Evolutionary conservation across 139 green algal genomes (phyloP).

Genomic region (Chlorella ohadii): DNA sequence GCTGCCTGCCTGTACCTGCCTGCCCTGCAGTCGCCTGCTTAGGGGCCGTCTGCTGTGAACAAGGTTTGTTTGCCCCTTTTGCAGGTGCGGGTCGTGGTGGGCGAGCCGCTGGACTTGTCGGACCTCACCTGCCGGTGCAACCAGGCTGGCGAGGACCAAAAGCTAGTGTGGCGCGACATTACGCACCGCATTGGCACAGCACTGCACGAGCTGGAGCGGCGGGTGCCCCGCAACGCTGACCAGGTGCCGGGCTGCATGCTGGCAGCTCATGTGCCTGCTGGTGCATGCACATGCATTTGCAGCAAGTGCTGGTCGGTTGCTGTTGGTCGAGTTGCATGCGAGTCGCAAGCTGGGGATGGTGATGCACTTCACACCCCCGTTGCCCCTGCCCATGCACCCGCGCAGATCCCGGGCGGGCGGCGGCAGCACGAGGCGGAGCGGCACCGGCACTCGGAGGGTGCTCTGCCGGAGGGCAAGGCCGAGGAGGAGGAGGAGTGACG

Average conservation of each 20-base stretch:
- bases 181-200: conserved; percentile 57
- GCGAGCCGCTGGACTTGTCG: conserved; percentile 69
- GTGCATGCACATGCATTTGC: not conserved
- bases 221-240: conserved; percentile 58
- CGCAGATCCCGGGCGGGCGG: not conserved
- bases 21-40: too few relatives aligned
- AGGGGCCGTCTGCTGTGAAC: too few relatives aligned
- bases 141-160: conserved; percentile 33
- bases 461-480: conserved; percentile 4
- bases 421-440: conserved; percentile 19
- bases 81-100: conserved; percentile 58
- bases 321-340: too few relatives aligned
- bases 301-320: too few relatives aligned
- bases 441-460: not conserved
- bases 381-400: too few relatives aligned
- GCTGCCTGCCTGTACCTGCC: too few relatives aligned
- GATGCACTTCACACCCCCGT: too few relatives aligned
- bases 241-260: conserved; percentile 37
- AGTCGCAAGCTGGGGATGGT: too few relatives aligned
- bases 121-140: conserved; percentile 67
- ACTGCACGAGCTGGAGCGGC: conserved; percentile 62
- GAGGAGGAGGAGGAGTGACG: not conserved
- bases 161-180: conserved; percentile 71
- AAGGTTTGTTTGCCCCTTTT: too few relatives aligned
- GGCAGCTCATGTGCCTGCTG: not conserved